phyloP scores from a whole-genome alignment of 192 early-diverging fungal species.

The Rhizophagus clarus region DNA sequence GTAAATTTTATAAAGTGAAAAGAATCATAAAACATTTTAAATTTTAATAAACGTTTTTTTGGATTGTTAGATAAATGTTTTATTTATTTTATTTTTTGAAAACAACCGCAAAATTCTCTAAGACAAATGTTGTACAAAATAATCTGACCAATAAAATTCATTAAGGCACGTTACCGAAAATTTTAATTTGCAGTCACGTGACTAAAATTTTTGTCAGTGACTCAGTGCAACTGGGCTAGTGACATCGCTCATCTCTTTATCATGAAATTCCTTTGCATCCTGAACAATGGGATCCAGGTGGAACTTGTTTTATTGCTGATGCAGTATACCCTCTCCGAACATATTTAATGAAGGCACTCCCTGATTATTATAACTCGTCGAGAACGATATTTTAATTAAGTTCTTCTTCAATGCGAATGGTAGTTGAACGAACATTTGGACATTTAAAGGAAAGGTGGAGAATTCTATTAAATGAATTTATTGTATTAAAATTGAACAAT shows the following conservation, averaged over 20 bases:
- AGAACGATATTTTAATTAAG: not conserved
- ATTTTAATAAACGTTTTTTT: too few relatives aligned
- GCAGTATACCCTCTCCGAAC: not conserved
- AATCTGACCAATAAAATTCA: too few relatives aligned
- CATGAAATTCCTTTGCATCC: not conserved
- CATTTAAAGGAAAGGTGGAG: not conserved
- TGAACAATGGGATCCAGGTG: not conserved
- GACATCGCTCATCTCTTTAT: not conserved
- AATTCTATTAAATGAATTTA: not conserved
- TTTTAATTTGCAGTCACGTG: too few relatives aligned
- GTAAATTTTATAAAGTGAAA: too few relatives aligned
- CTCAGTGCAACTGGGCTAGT: too few relatives aligned
- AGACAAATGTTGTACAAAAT: too few relatives aligned
- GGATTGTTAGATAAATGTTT: too few relatives aligned
- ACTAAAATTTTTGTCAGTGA: too few relatives aligned
- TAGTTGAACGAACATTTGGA: constrained; percentile 4
- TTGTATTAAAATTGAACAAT: not conserved
- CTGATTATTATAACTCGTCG: not conserved
- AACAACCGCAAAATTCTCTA: too few relatives aligned
- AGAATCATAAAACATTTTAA: too few relatives aligned
- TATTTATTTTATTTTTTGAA: too few relatives aligned
- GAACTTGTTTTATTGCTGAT: not conserved
- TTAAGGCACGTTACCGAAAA: too few relatives aligned
- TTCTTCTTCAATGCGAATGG: not conserved
- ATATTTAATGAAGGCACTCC: not conserved